phyloP scores from a whole-genome alignment of 2,329 filamentous ascomycete species.

The Clathrospora elynae region DNA sequence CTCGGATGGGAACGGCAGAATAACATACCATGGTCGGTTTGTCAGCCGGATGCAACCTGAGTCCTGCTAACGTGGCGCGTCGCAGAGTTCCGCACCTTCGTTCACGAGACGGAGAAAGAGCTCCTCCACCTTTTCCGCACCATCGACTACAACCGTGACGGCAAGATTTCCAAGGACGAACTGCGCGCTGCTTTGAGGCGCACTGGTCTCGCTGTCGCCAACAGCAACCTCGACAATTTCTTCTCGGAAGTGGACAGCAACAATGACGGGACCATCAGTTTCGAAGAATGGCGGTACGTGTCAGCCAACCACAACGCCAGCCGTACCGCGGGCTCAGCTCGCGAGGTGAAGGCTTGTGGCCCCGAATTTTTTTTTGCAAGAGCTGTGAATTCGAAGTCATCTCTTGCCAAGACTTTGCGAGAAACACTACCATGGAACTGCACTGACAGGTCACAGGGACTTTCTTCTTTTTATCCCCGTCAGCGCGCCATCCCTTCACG shows the following conservation, averaged over 20 bases:
- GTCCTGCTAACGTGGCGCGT: slow-evolving; percentile 20
- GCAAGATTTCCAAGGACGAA: slow-evolving; percentile 85
- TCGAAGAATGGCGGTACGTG: slow-evolving; percentile 93
- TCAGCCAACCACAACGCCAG: background rate
- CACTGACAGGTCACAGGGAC: slow-evolving; percentile 59
- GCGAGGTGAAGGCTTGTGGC: no score
- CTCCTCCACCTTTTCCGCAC: slow-evolving; percentile 79
- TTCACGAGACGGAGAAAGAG: slow-evolving; percentile 84
- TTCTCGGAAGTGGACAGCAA: slow-evolving; percentile 90
- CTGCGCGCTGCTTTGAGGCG: slow-evolving; percentile 76
- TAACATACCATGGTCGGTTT: slow-evolving; percentile 79
- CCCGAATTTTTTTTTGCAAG: no score
- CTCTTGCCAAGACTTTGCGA: background rate
- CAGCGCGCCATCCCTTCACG: slow-evolving; percentile 72
- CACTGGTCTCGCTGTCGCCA: slow-evolving; percentile 79
- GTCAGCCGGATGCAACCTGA: background rate
- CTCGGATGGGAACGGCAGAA: slow-evolving; percentile 83
- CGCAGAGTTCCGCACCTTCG: slow-evolving; percentile 85
- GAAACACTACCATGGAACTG: background rate
- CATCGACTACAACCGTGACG: slow-evolving; percentile 86
- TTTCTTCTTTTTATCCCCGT: slow-evolving; percentile 88
- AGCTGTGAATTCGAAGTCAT: background rate
- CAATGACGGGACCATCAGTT: slow-evolving; percentile 83
- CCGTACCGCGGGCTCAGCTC: background rate
- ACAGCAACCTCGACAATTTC: slow-evolving; percentile 78